Percentiles rank a stretch among this genome's conserved stretches.
These are phyloP conservation scores for Sanghuangporus sanghuang DNA, from an alignment of 1,284 basidiomycete genomes.

Conservation along the genomic window DNA sequence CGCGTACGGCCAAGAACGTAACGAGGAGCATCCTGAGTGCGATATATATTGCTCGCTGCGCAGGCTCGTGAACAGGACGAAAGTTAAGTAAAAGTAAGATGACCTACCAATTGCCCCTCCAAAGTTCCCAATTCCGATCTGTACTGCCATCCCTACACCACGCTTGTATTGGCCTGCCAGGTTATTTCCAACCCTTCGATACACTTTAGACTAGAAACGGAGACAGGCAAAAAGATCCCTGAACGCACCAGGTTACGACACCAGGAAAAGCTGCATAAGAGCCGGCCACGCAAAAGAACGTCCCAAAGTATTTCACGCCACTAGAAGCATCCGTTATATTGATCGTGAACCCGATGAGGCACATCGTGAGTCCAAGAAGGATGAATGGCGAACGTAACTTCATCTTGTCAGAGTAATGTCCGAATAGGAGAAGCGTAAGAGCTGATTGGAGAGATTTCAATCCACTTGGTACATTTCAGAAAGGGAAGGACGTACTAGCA, in stretches of 20 bases:
- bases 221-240: neutral
- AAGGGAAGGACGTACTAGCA: constrained; percentile 39
- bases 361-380: constrained; percentile 45
- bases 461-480: neutral
- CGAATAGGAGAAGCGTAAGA: constrained; percentile 45
- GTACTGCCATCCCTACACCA: constrained; percentile 55
- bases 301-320: constrained; percentile 64
- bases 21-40: constrained; percentile 50
- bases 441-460: constrained; percentile 30
- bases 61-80: neutral
- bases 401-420: constrained; percentile 53
- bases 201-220: neutral
- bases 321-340: constrained; percentile 48
- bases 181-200: constrained; percentile 51
- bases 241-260: constrained; percentile 55
- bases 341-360: constrained; percentile 58
- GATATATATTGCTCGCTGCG: constrained; percentile 44
- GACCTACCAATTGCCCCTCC: constrained; percentile 43
- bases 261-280: constrained; percentile 59
- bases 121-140: constrained; percentile 60
- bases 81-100: constrained; percentile 20
- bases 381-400: constrained; percentile 59
- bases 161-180: constrained; percentile 62
- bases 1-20: constrained; percentile 56
- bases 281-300: constrained; percentile 57